Percentiles rank a stretch among this genome's conserved stretches.
Evolutionary conservation across 2,329 filamentous ascomycete genomes (phyloP).

Genomic region (Neonectria neomacrospora): DNA sequence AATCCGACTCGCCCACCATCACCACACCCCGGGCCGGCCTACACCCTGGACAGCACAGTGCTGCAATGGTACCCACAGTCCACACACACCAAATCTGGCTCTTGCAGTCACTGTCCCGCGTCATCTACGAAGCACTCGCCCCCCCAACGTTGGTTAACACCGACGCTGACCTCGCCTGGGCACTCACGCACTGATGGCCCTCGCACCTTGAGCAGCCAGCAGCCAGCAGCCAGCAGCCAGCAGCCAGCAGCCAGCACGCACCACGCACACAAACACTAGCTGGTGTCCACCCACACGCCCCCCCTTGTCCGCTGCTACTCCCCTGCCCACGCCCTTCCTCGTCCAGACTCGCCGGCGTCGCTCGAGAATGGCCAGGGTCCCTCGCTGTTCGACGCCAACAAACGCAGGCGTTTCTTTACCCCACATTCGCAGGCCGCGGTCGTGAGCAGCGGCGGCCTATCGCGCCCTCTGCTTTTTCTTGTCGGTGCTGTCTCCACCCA

Average conservation of each 20-base stretch:
- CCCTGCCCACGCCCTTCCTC: slow-evolving; percentile 15
- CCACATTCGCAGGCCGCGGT: slow-evolving; percentile 42
- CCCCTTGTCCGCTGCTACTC: slow-evolving; percentile 18
- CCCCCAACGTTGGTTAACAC: background rate
- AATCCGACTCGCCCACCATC: background rate
- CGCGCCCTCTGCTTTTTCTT: slow-evolving; percentile 40
- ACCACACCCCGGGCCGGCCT: slow-evolving; percentile 17
- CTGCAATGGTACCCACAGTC: slow-evolving; percentile 10
- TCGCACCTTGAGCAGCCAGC: slow-evolving; percentile 8
- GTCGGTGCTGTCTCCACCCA: slow-evolving; percentile 36
- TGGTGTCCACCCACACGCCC: slow-evolving; percentile 10
- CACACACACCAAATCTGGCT: slow-evolving; percentile 4
- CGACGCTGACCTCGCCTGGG: background rate
- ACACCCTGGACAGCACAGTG: slow-evolving; percentile 6
- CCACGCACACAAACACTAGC: slow-evolving; percentile 12
- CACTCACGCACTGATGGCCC: slow-evolving; percentile 1
- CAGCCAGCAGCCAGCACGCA: slow-evolving; percentile 8
- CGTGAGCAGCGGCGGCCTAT: slow-evolving; percentile 40
- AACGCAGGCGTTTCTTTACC: slow-evolving; percentile 39
- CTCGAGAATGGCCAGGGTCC: slow-evolving; percentile 12
- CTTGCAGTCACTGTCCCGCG: slow-evolving; percentile 3
- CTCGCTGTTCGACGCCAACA: slow-evolving; percentile 30
- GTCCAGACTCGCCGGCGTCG: slow-evolving; percentile 11
- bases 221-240: slow-evolving; percentile 3
- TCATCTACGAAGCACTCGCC: background rate